These are phyloP conservation scores for Talaromyces nanjingensis DNA, from an alignment of 495 filamentous ascomycete genomes.

Conservation along the genomic window DNA sequence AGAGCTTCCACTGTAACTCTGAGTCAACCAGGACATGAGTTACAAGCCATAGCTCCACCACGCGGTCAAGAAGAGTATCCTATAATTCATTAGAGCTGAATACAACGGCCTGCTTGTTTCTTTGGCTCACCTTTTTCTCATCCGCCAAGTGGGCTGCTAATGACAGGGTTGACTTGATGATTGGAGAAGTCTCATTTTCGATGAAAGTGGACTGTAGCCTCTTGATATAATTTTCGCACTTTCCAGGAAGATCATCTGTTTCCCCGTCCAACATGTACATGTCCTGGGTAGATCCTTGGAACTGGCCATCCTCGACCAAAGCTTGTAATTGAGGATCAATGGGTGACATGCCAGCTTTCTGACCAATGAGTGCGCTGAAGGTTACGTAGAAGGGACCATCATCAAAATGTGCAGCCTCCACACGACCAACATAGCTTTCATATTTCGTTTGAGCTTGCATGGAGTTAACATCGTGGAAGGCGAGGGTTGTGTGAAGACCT, in stretches of 20 bases:
- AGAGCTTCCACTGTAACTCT: slow-evolving; percentile 61
- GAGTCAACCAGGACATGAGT: slow-evolving; percentile 65
- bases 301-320: slow-evolving; percentile 36
- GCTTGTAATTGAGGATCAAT: slow-evolving; percentile 50
- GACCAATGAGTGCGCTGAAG: slow-evolving; percentile 44
- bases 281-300: slow-evolving; percentile 34
- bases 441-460: slow-evolving; percentile 52
- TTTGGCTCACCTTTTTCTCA: slow-evolving; percentile 38
- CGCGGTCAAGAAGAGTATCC: slow-evolving; percentile 57
- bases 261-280: slow-evolving; percentile 59
- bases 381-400: slow-evolving; percentile 47
- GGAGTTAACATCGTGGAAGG: slow-evolving; percentile 55
- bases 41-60: slow-evolving; percentile 68
- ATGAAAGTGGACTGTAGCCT: slow-evolving; percentile 54
- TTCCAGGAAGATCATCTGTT: slow-evolving; percentile 57
- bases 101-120: too few relatives aligned
- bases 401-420: slow-evolving; percentile 65
- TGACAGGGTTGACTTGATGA: slow-evolving; percentile 60
- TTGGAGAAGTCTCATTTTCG: slow-evolving; percentile 56
- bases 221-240: slow-evolving; percentile 66
- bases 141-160: slow-evolving; percentile 48
- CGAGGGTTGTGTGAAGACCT: slow-evolving; percentile 61
- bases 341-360: slow-evolving; percentile 34
- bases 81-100: slow-evolving; percentile 11
- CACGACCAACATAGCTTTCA: slow-evolving; percentile 47